Evolutionary conservation across 2,329 filamentous ascomycete species (phyloP).

Genomic region (Fusarium sp.): DNA sequence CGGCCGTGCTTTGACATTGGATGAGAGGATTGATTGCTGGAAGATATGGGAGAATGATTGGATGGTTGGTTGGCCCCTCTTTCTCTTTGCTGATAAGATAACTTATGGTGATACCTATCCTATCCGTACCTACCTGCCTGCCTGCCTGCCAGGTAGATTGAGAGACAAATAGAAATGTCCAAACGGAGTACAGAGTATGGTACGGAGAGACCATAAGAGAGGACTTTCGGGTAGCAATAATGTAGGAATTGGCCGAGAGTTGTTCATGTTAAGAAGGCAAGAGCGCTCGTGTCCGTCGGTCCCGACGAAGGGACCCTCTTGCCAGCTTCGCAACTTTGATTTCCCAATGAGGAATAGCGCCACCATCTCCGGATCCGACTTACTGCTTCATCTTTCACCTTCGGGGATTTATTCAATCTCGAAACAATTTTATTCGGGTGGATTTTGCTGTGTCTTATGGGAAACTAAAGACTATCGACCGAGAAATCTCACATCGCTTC

Average conservation of each 20-base stretch:
- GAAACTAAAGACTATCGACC: not conserved
- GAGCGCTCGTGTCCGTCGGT: slow-evolving; percentile 40
- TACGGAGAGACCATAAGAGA: not conserved
- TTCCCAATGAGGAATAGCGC: slow-evolving; percentile 40
- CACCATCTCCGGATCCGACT: slow-evolving; percentile 38
- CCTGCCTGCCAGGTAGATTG: not conserved
- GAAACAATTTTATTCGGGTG: slow-evolving; percentile 16
- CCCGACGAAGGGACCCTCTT: slow-evolving; percentile 37
- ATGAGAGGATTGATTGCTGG: slow-evolving; percentile 1
- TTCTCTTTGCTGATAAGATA: not conserved
- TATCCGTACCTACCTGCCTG: not conserved
- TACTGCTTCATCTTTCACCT: slow-evolving; percentile 10
- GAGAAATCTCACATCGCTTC: slow-evolving; percentile 6
- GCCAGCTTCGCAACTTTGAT: slow-evolving; percentile 4
- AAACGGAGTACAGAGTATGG: not conserved
- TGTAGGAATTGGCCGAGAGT: slow-evolving; percentile 15
- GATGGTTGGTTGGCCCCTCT: slow-evolving; percentile 5
- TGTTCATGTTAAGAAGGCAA: slow-evolving; percentile 13
- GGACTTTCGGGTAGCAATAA: slow-evolving; percentile 14
- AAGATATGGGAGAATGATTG: not conserved
- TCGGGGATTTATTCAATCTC: slow-evolving; percentile 18
- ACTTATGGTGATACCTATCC: not conserved
- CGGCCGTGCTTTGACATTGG: slow-evolving; percentile 17
- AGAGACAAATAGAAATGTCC: not conserved
- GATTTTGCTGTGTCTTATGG: not conserved